phyloP scores from a whole-genome alignment of 257 asterid species.

The Marsdenia floribunda region DNA sequence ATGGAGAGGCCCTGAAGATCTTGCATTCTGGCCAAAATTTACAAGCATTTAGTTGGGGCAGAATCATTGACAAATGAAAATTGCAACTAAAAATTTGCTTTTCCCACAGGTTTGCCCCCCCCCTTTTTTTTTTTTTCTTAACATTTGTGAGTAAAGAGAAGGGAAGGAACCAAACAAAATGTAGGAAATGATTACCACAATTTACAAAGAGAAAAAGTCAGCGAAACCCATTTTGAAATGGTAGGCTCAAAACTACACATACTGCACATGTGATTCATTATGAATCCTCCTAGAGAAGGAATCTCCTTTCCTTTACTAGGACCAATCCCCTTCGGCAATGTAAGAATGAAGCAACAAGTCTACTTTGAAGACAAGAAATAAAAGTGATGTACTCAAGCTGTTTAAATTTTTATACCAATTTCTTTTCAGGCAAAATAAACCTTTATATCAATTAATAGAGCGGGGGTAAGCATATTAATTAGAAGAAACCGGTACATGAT shows the following conservation, averaged over 20 bases:
- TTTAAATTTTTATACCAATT: too few species aligned
- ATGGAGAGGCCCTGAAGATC: conserved; percentile 42
- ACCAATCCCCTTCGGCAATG: background rate
- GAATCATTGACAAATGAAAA: background rate
- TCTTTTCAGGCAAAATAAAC: too few species aligned
- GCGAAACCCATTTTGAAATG: background rate
- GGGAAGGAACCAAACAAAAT: background rate
- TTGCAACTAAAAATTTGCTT: background rate
- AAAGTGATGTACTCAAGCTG: conserved; percentile 1
- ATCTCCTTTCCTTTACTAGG: background rate
- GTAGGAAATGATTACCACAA: background rate
- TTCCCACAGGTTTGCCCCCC: too few species aligned
- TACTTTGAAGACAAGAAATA: background rate
- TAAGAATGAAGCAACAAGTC: background rate
- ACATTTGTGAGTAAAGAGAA: background rate
- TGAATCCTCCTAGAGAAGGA: conserved; percentile 8
- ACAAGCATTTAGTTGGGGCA: conserved; percentile 14
- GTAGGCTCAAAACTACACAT: background rate
- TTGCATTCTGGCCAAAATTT: conserved; percentile 42
- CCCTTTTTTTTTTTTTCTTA: too few species aligned
- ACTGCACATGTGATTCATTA: conserved; percentile 5
- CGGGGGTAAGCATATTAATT: background rate
- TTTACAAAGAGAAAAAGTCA: background rate
- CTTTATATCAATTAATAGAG: background rate
- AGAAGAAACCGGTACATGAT: background rate